A percentile compares a stretch with the other conserved stretches of the same genome.
Evolutionary conservation across 352 stramenopile species (phyloP).

Genomic region (Blastocystis sp.): DNA sequence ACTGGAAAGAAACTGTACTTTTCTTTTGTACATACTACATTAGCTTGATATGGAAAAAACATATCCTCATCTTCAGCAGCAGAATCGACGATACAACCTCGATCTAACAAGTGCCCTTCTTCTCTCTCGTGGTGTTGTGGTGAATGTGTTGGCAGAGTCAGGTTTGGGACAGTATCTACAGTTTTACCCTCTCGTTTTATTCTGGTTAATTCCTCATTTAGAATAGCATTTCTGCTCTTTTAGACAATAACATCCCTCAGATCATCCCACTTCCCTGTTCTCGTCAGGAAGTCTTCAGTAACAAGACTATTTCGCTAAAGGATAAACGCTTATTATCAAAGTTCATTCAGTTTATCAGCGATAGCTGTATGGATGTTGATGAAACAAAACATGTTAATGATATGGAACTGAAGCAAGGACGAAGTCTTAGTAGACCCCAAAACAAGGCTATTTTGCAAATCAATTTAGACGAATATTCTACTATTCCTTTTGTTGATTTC

Average conservation of each 20-base stretch:
- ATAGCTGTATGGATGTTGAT: neutral
- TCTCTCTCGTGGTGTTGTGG: slow-evolving; percentile 8
- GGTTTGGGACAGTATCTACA: slow-evolving; percentile 18
- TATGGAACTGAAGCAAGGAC: slow-evolving; percentile 44
- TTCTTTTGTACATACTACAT: neutral
- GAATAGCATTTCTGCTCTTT: neutral
- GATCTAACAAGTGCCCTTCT: slow-evolving; percentile 42
- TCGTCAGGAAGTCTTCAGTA: slow-evolving; percentile 51
- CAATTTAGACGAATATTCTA: neutral
- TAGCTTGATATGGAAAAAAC: neutral
- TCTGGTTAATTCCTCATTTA: neutral
- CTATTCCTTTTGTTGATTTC: slow-evolving; percentile 29
- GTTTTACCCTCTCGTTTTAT: slow-evolving; percentile 30
- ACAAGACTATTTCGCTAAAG: slow-evolving; percentile 38
- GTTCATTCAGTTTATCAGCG: slow-evolving; percentile 57
- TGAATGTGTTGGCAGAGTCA: slow-evolving; percentile 19
- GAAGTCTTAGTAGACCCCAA: slow-evolving; percentile 26
- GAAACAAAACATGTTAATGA: slow-evolving; percentile 33
- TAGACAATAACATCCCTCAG: neutral
- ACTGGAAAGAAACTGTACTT: slow-evolving; percentile 7
- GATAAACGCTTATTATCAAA: slow-evolving; percentile 49
- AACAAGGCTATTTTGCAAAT: slow-evolving; percentile 32
- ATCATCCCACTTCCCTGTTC: slow-evolving; percentile 28
- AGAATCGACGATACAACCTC: slow-evolving; percentile 49
- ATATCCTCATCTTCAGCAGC: neutral